Percentiles rank a stretch among this genome's conserved stretches.
These are phyloP conservation scores for Phytophthora hibernalis DNA, from an alignment of 352 stramenopile species.

Conservation along the genomic window DNA sequence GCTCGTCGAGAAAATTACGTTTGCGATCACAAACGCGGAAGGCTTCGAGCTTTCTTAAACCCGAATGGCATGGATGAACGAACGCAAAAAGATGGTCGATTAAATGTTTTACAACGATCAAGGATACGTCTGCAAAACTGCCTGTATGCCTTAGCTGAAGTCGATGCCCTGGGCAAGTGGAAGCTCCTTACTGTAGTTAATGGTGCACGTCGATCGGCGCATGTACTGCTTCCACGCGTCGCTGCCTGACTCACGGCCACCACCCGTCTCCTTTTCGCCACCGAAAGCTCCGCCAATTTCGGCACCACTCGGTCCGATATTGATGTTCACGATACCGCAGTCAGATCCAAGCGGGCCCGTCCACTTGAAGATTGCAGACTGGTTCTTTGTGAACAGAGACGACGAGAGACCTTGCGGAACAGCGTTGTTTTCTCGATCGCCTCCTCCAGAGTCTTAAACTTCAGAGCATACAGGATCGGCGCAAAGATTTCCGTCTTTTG, in stretches of 20 bases:
- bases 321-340: constrained; percentile 94
- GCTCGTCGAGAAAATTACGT: constrained; percentile 77
- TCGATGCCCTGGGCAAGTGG: constrained; percentile 94
- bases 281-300: constrained; percentile 94
- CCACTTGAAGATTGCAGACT: constrained; percentile 94
- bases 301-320: constrained; percentile 92
- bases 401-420: constrained; percentile 93
- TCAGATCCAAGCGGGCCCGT: constrained; percentile 90
- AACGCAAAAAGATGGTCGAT: constrained; percentile 17
- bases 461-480: constrained; percentile 92
- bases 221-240: constrained; percentile 96
- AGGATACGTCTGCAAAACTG: constrained; percentile 6
- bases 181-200: constrained; percentile 94
- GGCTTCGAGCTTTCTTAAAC: constrained; percentile 83
- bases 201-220: constrained; percentile 93
- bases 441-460: constrained; percentile 91
- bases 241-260: constrained; percentile 91
- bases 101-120: constrained; percentile 15
- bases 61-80: not conserved
- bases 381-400: constrained; percentile 92
- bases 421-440: constrained; percentile 93
- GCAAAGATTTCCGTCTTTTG: constrained; percentile 92
- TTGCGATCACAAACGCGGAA: constrained; percentile 81
- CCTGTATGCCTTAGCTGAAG: constrained; percentile 65
- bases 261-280: constrained; percentile 93